phyloP scores from a whole-genome alignment of 371 early-diverging fungal genomes.

The Syncephalis fuscata region DNA sequence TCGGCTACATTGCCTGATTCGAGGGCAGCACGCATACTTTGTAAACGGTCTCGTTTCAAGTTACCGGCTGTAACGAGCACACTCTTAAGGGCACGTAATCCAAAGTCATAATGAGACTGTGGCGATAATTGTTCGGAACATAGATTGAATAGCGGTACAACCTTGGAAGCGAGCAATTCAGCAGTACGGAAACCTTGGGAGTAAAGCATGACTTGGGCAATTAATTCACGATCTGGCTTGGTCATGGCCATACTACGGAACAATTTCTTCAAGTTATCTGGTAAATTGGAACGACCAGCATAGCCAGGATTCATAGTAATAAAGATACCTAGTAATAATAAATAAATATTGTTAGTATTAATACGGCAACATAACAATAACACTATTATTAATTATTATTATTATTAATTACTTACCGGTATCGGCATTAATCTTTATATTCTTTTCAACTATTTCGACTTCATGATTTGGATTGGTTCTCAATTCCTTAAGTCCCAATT shows the following conservation, averaged over 20 bases:
- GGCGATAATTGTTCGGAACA: constrained; percentile 87
- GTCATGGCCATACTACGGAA: constrained; percentile 98
- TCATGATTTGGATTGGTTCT: constrained; percentile 43
- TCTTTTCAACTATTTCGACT: constrained; percentile 86
- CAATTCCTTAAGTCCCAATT: constrained; percentile 72
- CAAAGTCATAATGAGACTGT: constrained; percentile 98
- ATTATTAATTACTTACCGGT: too few relatives aligned
- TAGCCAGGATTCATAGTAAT: constrained; percentile 99
- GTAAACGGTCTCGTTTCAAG: constrained; percentile 79
- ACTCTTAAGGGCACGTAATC: constrained; percentile 97
- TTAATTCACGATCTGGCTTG: constrained; percentile 90
- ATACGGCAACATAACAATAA: not conserved
- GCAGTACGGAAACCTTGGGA: constrained; percentile 97
- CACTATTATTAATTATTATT: constrained; percentile 3
- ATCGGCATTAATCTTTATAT: constrained; percentile 64
- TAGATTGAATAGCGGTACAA: constrained; percentile 90
- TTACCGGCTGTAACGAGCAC: constrained; percentile 95
- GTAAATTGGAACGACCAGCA: constrained; percentile 95
- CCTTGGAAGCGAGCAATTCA: constrained; percentile 84
- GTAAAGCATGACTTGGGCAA: constrained; percentile 98
- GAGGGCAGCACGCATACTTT: constrained; percentile 23
- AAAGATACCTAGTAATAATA: constrained; percentile 53
- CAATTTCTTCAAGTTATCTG: constrained; percentile 95
- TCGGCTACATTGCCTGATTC: constrained; percentile 18
- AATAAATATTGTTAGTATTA: constrained; percentile 5